Evolutionary conservation across 176 grass and related monocot species (phyloP), one percentile per base, ranked within the genome.

Genomic region (Aegilops umbellulata): DNA sequence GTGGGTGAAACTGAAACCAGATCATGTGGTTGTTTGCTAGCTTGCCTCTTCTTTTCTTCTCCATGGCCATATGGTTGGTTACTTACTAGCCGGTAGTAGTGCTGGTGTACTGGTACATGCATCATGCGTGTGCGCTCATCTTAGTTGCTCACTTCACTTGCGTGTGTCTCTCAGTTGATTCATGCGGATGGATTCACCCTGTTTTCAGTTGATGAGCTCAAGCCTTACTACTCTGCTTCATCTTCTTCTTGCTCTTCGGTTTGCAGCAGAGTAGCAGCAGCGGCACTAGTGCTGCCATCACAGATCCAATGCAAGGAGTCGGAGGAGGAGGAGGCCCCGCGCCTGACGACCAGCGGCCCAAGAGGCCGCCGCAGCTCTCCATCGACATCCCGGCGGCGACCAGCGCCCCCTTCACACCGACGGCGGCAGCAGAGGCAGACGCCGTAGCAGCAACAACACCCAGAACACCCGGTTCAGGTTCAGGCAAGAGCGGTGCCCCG

Each of bases 301-400:
- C 46, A 20, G n/a, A 69, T 61, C 34, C 80, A 61, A 6, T n/a
- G 16, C 34, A 70, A 31, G 75, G 58, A 0, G 74, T 25, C 2
- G 67, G 55, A 1, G 64, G 22, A 0, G 74, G 68, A 6, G 68
- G 65, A 2, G 27, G 22, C 12, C 66, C 58, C 7, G 62, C 65
- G 3, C 49, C 46, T 27, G 73, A 79, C 19, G 47, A 6, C 2
- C 70, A 82, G 57, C 73, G 57, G 7, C 46, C 67, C 4, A 88
- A 86, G 41, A 85, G 84, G 26, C 79, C 93, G 0, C 89, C 93
- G 0, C 89, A 95, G 22, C 88, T 94, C 77, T 90, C 79, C 0
- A 93, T 98, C 79, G 90, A 95, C 73, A 82, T 98, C 44, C 92
- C 88, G 2, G n/a, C 87, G 16, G n/a, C 60, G 90, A 80, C 3